These are phyloP conservation scores for Pythium sukuiense DNA, from an alignment of 352 stramenopile species.

Conservation along the genomic window DNA sequence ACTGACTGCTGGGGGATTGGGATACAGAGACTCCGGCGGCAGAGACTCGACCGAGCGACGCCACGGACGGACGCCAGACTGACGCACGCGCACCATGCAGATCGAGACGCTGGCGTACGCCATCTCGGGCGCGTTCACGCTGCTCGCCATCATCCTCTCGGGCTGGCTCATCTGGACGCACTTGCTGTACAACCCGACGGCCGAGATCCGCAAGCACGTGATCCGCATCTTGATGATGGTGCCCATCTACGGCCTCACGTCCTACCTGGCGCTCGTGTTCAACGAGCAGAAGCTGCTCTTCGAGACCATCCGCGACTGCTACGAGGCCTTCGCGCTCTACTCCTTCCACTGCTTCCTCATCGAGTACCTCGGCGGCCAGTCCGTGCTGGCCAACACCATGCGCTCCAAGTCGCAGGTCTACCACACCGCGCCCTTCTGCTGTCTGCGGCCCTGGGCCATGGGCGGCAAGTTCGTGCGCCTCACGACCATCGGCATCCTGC, in stretches of 20 bases:
- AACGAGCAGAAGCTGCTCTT: constrained; percentile 90
- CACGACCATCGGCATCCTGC: constrained; percentile 91
- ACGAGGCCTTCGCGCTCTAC: constrained; percentile 94
- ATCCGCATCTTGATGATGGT: constrained; percentile 95
- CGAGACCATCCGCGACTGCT: constrained; percentile 90
- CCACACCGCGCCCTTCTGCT: constrained; percentile 87
- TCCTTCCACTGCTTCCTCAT: constrained; percentile 94
- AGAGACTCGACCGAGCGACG: not conserved
- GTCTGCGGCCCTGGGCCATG: constrained; percentile 89
- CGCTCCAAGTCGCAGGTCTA: constrained; percentile 83
- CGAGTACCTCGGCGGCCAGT: constrained; percentile 84
- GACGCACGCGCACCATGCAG: constrained; percentile 49
- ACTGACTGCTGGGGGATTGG: constrained; percentile 5
- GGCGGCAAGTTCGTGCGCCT: constrained; percentile 92
- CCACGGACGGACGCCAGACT: too few relatives aligned
- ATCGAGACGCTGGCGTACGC: constrained; percentile 87
- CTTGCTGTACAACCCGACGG: constrained; percentile 81
- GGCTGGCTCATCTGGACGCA: constrained; percentile 90
- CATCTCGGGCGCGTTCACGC: constrained; percentile 86
- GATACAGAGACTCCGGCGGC: not conserved
- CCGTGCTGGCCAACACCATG: constrained; percentile 79
- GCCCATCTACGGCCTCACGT: constrained; percentile 91
- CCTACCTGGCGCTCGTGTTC: constrained; percentile 89
- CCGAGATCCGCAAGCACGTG: constrained; percentile 88
- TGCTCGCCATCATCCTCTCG: constrained; percentile 79